Base-by-base conservation (phyloP, 2,329 filamentous ascomycete genomes). In the Cryphonectria naterciae region DNA sequence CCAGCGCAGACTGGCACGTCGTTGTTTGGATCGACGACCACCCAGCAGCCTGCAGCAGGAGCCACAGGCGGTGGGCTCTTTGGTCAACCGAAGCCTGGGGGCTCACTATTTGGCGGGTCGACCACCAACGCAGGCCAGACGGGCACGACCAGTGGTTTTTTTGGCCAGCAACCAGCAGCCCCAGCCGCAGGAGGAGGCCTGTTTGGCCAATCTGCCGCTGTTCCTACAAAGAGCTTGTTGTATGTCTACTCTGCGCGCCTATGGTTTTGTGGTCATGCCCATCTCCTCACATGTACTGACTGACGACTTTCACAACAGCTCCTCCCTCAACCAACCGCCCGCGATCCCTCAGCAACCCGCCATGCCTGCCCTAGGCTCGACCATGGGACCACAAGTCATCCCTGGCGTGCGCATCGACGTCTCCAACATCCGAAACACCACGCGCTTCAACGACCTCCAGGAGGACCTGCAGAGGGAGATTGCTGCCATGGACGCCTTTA, bases 371-470 rank as follows among this genome's bases (percentile, higher is more conserved):
- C 73, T 74, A 2, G 70, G 73, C n/a, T 70, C 78, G 35, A 83
- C 81, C 43, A 83, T 88, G 79, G 86, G 86, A 69, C 86, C 85
- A 74, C 86, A 87, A 75, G 85, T 84, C 19, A 86, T 91, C 22
- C 90, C 91, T 0, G 93, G 92, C 25, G 92, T 94, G 25, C 91
- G 92, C 77, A 92, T 97, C 76, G 93, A 96, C 80, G 82, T 93
- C 67, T 88, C 88, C 75, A 93, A 93, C 78, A 85, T 98, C 72
- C 90, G 94, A 67, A 92, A 92, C 22, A 97, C 95, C 0, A 97
- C 94, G 4, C 93, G 96, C 73, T 98, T 96, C 84, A 93, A 94
- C 78, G 95, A 97, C 80, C 90, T 97, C 39, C 89, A 93, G 72
- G 92, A 95, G 75, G 89, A 93, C 41, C 85, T 97, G 22, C 94